These are phyloP conservation scores for Alternaria rosae DNA, from an alignment of 2,329 filamentous ascomycete genomes.

Conservation along the genomic window DNA sequence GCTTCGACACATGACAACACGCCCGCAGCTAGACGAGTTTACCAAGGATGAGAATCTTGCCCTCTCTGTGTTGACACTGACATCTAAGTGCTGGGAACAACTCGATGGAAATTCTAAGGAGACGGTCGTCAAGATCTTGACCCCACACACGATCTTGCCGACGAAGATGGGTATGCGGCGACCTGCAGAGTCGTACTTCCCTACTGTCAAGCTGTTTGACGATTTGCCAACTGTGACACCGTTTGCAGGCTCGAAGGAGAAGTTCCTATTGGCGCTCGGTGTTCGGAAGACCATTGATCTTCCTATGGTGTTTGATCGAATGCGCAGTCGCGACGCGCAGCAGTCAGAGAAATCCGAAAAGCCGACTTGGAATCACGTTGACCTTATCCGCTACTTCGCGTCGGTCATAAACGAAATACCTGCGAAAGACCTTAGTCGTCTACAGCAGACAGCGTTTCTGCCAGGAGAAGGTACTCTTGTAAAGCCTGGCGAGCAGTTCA, in stretches of 20 bases:
- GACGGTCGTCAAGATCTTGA: constrained; percentile 70
- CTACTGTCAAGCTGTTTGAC: constrained; percentile 92
- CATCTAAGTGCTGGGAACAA: constrained; percentile 93
- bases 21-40: constrained; percentile 67
- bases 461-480: constrained; percentile 64
- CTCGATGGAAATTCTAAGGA: constrained; percentile 71
- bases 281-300: constrained; percentile 96
- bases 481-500: constrained; percentile 43
- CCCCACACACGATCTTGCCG: constrained; percentile 77
- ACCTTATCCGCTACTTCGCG: constrained; percentile 91
- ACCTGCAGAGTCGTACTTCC: constrained; percentile 88
- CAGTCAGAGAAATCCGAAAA: constrained; percentile 51
- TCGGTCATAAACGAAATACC: constrained; percentile 93
- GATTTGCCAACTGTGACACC: constrained; percentile 85
- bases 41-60: constrained; percentile 77
- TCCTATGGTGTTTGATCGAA: constrained; percentile 87
- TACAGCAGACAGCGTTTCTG: constrained; percentile 81
- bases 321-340: constrained; percentile 70
- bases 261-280: constrained; percentile 81
- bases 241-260: constrained; percentile 81
- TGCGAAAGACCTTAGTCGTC: constrained; percentile 76
- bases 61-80: constrained; percentile 74
- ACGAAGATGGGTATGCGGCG: constrained; percentile 90
- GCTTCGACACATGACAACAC: constrained; percentile 75
- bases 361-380: constrained; percentile 85